Evolutionary conservation across 345 rosid genomes (phyloP), one percentile per base, ranked within the genome.

Genomic region (Rhizophora apiculata): DNA sequence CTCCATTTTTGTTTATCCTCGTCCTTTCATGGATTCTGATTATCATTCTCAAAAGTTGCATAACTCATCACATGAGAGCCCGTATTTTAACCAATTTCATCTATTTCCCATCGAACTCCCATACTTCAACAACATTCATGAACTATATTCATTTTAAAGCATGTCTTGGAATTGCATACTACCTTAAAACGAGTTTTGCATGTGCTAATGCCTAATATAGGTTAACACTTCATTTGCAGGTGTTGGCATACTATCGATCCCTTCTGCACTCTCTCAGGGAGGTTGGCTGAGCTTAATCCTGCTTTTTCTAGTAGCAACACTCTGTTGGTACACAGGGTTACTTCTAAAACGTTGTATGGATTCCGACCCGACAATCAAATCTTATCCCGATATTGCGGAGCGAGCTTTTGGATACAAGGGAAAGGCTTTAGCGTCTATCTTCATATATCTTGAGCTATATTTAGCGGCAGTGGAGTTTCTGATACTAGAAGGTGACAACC

Each of bases 401-500:
- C 72, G 70, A 18, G 91, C 91, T 19, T 89, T 89, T 31, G 91
- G 95, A 32, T 70, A 48, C 65, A 85, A 75, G 70, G 95, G 95
- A 62, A 80, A 88, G 75, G 82, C 79, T 61, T 1, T 84, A 1
- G 84, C 87, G 16, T 84, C 89, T 19, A 24, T 84, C 58, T 80
- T 87, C 76, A 76, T 84, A 85, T 87, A 78, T 64, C 74, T 85
- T 15, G 89, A 87, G 60, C 84, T 89, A 6, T 87, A 79, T 62
- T 64, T 89, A 18, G 87, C 82, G 8, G 91, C 95, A 2, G 89
- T 89, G 0, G 95, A 82, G 82, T 87, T 87, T 72, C 73, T 87
- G 62, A 87, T 87, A 56, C 68, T 87, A 21, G 91, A 85, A 80
- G 91, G 95, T 43, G 95, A 89, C 68, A 89, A 87, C 72, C 72